Percentiles rank a stretch among this genome's conserved stretches.
These are phyloP conservation scores for Auriscalpium vulgare DNA, from an alignment of 768 basidiomycete species.

Conservation along the genomic window DNA sequence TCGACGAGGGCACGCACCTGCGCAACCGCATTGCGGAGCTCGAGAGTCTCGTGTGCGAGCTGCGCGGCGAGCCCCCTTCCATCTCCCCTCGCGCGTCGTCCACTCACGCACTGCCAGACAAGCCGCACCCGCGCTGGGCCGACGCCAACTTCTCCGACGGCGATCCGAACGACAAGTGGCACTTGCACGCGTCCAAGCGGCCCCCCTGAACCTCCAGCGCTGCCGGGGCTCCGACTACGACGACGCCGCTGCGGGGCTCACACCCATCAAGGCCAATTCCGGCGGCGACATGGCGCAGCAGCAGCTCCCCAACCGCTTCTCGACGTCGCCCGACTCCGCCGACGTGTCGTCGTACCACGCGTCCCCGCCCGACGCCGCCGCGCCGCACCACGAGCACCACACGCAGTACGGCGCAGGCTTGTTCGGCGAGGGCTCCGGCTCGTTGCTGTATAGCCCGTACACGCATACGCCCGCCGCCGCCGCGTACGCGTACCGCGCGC, in stretches of 20 bases:
- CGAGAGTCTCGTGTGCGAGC: conserved; percentile 83
- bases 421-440: conserved; percentile 13
- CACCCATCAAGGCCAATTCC: conserved; percentile 40
- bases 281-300: conserved; percentile 4
- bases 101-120: conserved; percentile 42
- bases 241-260: conserved; percentile 28
- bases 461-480: conserved; percentile 9
- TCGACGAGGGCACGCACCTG: conserved; percentile 82
- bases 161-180: conserved; percentile 80
- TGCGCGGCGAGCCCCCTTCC: conserved; percentile 50
- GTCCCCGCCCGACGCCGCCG: conserved; percentile 8
- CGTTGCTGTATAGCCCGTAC: conserved; percentile 15
- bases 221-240: conserved; percentile 18
- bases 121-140: conserved; percentile 84
- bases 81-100: background rate
- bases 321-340: conserved; percentile 16
- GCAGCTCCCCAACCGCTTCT: conserved; percentile 16
- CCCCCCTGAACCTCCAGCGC: conserved; percentile 22
- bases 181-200: conserved; percentile 73
- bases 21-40: conserved; percentile 87
- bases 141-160: conserved; percentile 72
- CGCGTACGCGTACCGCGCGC: conserved; percentile 7
- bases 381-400: conserved; percentile 6
- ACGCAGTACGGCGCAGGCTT: conserved; percentile 5
- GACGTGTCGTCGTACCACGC: conserved; percentile 15